These are phyloP conservation scores for Scolecobasidium constrictum DNA, from an alignment of 2,329 filamentous ascomycete species.

Conservation along the genomic window DNA sequence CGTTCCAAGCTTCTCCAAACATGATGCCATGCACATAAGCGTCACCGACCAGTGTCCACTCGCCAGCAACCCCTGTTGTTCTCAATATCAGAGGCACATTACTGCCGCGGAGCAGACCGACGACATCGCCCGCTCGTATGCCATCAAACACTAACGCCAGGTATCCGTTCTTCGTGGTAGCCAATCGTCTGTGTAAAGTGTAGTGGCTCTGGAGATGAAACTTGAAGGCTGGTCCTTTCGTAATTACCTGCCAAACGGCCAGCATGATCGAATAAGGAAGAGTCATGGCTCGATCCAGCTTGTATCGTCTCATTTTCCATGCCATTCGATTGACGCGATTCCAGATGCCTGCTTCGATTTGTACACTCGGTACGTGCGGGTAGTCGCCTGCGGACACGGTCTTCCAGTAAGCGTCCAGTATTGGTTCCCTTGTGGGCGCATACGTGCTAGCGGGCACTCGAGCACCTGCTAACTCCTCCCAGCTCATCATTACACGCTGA, in stretches of 20 bases:
- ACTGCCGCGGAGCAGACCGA: neutral
- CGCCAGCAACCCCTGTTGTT: neutral
- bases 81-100: neutral
- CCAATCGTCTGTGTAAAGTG: neutral
- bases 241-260: neutral
- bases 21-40: slow-evolving; percentile 4
- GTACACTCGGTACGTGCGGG: neutral
- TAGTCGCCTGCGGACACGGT: slow-evolving; percentile 13
- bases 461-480: slow-evolving; percentile 12
- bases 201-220: neutral
- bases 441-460: slow-evolving; percentile 2
- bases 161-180: neutral
- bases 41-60: neutral
- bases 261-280: neutral
- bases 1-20: neutral
- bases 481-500: slow-evolving; percentile 11
- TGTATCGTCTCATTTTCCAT: neutral
- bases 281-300: neutral
- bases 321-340: neutral
- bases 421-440: slow-evolving; percentile 11
- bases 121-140: neutral
- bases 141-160: neutral
- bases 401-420: slow-evolving; percentile 13
- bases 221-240: neutral
- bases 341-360: neutral